Base-by-base conservation (phyloP, 1,284 basidiomycete genomes). In the Cystobasidium slooffiae region DNA sequence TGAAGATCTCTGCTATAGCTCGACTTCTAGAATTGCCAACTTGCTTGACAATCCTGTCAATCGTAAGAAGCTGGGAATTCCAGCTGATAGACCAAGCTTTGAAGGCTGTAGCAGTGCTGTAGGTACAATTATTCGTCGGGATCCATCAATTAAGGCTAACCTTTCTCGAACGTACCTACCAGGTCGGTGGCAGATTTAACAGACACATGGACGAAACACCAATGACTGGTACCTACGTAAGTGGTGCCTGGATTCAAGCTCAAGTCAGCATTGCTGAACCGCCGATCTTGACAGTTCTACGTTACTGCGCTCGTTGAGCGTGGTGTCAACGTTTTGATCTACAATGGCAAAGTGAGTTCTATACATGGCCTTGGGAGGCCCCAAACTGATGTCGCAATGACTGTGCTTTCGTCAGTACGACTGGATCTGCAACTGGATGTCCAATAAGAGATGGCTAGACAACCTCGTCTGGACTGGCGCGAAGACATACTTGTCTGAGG, bases 271-370 rank as follows among this genome's bases (percentile, higher is more conserved):
- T 56, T 14, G 31, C 24, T 56, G 55, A 58, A n/a, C 3, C 59
- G 18, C 41, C 14, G 31, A 31, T 20, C 12, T n/a, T 65, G 14
- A 51, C 55, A 65, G 58, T 59, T 24, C 81, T 88, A 93, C 79
- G 84, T 93, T 70, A 85, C 87, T 0, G 88, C 85, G 1, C 85
- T 94, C 44, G 86, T 94, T 22, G 91, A 93, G 79, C 87, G 90
- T 41, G 89, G 88, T 6, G 82, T 93, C 51, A 85, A 87, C 22
- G 83, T 92, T 37, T 84, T 93, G 64, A 88, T 92, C 75, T 91
- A 91, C 77, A 88, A 88, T 6, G 90, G 90, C 2, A 80, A 79
- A 31, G 67, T 79, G 22, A 81, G 12, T 44, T 3, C 6, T 41
- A 9, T 20, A 22, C 20, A 24, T 24, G 12, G 4, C 37, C 20